phyloP scores from a whole-genome alignment of 1,284 basidiomycete genomes.

The Kwoniella shivajii region DNA sequence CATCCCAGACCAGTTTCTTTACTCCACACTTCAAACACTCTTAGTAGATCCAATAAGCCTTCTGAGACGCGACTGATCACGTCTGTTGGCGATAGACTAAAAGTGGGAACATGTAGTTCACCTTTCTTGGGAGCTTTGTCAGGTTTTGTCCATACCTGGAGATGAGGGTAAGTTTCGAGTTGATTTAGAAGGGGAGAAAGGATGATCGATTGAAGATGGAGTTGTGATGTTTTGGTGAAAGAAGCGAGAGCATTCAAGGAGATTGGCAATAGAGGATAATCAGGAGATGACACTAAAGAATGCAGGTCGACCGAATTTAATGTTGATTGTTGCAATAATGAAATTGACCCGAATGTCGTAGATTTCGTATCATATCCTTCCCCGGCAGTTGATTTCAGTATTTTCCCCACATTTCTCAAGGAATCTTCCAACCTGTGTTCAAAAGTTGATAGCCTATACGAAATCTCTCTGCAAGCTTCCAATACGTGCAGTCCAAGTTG shows the following conservation, averaged over 20 bases:
- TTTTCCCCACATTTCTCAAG: not conserved
- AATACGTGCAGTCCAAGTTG: constrained; percentile 80
- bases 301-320: constrained; percentile 79
- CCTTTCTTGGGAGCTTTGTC: constrained; percentile 45
- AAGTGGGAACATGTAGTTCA: constrained; percentile 83
- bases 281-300: constrained; percentile 42
- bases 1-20: constrained; percentile 88
- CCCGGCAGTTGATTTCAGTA: constrained; percentile 2
- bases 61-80: constrained; percentile 87
- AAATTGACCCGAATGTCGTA: constrained; percentile 68
- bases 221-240: constrained; percentile 76
- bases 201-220: constrained; percentile 76
- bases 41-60: constrained; percentile 85
- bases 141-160: constrained; percentile 67
- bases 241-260: constrained; percentile 61
- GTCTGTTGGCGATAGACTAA: constrained; percentile 88
- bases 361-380: constrained; percentile 62
- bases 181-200: constrained; percentile 79
- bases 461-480: constrained; percentile 69
- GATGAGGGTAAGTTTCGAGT: constrained; percentile 70
- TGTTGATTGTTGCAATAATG: constrained; percentile 73
- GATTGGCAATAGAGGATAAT: constrained; percentile 10
- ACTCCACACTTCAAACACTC: constrained; percentile 91
- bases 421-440: constrained; percentile 62
- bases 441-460: constrained; percentile 67